phyloP scores from a whole-genome alignment of 305 asterid genomes.

The Salvia sclarea region DNA sequence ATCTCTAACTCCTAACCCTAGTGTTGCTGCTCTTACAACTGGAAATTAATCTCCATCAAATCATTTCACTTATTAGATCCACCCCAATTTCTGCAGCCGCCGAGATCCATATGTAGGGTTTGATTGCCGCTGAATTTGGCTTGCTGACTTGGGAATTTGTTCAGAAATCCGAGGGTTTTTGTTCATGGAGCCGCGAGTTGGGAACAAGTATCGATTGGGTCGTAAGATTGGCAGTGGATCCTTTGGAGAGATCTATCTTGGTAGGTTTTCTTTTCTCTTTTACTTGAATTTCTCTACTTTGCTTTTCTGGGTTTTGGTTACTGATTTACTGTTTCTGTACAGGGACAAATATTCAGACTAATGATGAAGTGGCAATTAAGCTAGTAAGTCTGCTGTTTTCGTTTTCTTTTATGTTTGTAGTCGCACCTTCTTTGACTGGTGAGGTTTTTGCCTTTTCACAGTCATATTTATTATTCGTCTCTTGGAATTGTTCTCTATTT shows the following conservation, averaged over 20 bases:
- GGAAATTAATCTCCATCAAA: conserved; percentile 27
- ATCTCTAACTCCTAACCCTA: conserved; percentile 45
- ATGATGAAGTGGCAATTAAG: conserved; percentile 81
- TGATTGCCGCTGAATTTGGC: conserved; percentile 36
- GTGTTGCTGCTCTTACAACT: conserved; percentile 18
- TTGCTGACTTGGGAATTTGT: conserved; percentile 18
- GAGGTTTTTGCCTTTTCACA: neutral
- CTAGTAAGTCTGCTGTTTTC: conserved; percentile 51
- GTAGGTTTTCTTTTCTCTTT: conserved; percentile 38
- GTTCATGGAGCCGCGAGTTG: conserved; percentile 83
- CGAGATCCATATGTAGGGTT: conserved; percentile 39
- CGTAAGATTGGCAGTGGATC: conserved; percentile 94
- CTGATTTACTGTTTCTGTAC: conserved; percentile 32
- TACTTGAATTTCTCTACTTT: conserved; percentile 1
- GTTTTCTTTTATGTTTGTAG: neutral
- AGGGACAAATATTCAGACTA: conserved; percentile 72
- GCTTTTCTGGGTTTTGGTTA: conserved; percentile 14
- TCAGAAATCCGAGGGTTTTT: conserved; percentile 15
- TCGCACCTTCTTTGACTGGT: neutral
- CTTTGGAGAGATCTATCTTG: conserved; percentile 83
- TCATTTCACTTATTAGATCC: conserved; percentile 36
- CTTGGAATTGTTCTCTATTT: conserved; percentile 20
- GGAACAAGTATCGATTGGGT: conserved; percentile 76
- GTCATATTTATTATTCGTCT: neutral
- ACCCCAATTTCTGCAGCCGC: conserved; percentile 18